Base-by-base conservation (phyloP, 768 basidiomycete genomes). In the Boletus huronensis region DNA sequence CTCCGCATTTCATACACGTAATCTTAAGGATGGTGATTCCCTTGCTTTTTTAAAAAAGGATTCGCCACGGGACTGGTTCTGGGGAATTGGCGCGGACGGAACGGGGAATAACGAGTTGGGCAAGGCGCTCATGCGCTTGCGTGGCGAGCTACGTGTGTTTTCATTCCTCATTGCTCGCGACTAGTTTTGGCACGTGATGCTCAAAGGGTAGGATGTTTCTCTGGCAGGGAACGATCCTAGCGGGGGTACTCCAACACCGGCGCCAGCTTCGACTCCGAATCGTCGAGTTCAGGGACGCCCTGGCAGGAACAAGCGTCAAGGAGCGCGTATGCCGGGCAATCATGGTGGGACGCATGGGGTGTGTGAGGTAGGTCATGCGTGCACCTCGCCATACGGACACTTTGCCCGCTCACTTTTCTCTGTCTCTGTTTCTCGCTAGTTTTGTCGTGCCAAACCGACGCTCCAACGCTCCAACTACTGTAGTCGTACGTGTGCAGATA, bases 61-160 rank as follows among this genome's bases (percentile, higher is more conserved):
- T 68, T 87, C 85, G 10, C 82, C 83, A 59, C 82, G 82, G 59
- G 88, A 90, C 65, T 76, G 84, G 49, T 88, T 88, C 69, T 90
- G 88, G 87, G 88, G 88, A 25, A 67, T 84, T 58, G 88, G 88
- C 6, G 75, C 79, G 25, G 84, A 90, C 64, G 73, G 81, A 13
- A 73, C 76, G 55, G 88, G 88, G 25, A 79, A 78, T 31, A 90
- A 90, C 57, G 85, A 90, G 63, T 76, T 90, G 35, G 88, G 88
- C 45, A 87, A 84, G 65, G 80, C 82, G 6, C 75, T 89, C 17
- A 82, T 83, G 71, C 79, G 84, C 55, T 69, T 90, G 62, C 76
- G 87, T 53, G 69, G 73, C 35, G 78, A 75, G 61, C 72, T 87
- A 52, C 79, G 82, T 70, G 38, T 26, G 68, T 62, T 51, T 44